phyloP scores from a whole-genome alignment of 768 basidiomycete genomes.

The Agaricus blazei region DNA sequence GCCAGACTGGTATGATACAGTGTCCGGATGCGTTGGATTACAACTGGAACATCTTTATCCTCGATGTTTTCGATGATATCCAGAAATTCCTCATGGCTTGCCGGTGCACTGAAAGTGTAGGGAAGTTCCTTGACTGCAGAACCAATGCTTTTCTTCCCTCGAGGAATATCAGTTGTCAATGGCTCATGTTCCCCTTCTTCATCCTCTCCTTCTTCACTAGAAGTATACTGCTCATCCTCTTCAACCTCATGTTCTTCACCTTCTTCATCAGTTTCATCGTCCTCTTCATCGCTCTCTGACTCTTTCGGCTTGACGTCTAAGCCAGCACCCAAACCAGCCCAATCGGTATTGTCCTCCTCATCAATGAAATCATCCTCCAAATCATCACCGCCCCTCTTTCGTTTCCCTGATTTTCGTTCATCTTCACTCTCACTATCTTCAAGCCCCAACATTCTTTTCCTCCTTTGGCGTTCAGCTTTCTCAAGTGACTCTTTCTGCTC shows the following conservation, averaged over 20 bases:
- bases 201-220: conserved; percentile 18
- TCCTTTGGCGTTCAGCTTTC: conserved; percentile 74
- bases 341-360: conserved; percentile 34
- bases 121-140: conserved; percentile 61
- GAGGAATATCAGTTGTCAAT: conserved; percentile 24
- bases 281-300: conserved; percentile 28
- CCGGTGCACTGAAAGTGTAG: conserved; percentile 88
- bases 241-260: conserved; percentile 33
- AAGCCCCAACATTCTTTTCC: conserved; percentile 82
- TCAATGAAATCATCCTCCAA: conserved; percentile 81
- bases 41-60: conserved; percentile 69
- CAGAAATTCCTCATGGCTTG: conserved; percentile 85
- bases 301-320: conserved; percentile 27
- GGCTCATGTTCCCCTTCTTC: conserved; percentile 46
- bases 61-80: conserved; percentile 68
- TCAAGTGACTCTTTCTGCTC: conserved; percentile 86
- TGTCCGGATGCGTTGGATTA: conserved; percentile 86
- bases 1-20: conserved; percentile 91
- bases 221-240: conserved; percentile 8
- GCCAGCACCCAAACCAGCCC: conserved; percentile 36
- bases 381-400: conserved; percentile 75
- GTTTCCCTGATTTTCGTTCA: conserved; percentile 37
- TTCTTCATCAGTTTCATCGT: conserved; percentile 30
- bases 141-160: conserved; percentile 27
- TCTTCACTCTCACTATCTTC: conserved; percentile 65